Evolutionary conservation across 2,329 filamentous ascomycete genomes (phyloP), one percentile per base, ranked within the genome.

Genomic region (Magnaporthiopsis poae): DNA sequence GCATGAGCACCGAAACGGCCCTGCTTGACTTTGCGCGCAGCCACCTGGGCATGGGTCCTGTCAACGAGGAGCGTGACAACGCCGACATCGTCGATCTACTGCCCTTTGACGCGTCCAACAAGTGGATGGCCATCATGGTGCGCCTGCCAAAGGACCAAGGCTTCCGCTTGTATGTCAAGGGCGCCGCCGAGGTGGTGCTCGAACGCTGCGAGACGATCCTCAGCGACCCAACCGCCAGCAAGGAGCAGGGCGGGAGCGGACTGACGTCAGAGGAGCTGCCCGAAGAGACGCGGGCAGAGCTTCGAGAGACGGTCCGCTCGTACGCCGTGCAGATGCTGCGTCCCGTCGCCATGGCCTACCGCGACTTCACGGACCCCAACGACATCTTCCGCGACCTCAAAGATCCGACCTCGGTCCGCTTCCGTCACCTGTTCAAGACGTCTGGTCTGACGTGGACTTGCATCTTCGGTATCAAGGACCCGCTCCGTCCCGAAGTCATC

Each of bases 1-100:
- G 90, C 36, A 91, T 89, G 5, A 92, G 91, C 77, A 92, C 90
- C 0, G 90, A 92, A 73, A 91, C 88, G 4, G 89, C 90, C 29
- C 80, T 92, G 15, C 81, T 92, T n/a, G 80, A 81, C 31, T 91
- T 91, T 73, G 87, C 88, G 27, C 82, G 84, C 63, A 85, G 89
- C 63, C 80, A 86, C 71, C 79, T 92, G 18, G 88, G 82, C 60
- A 86, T 92, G 80, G 84, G 83, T 7, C 80, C 82, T 0, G 77
- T 90, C 21, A 78, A 78, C 62, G 81, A 87, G 68, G 87, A 88
- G 71, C 82, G 89, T 25, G 81, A 85, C 18, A 90, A 88, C 70
- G 82, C 82, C 56, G 81, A 84, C 72, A 62, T 73, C 2, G 69
- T 75, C 3, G 80, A 83, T 68, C 77, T 82, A 71, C 77, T 81